These are phyloP conservation scores for Rhizopogon vulgaris DNA, from an alignment of 768 basidiomycete species.

Conservation along the genomic window DNA sequence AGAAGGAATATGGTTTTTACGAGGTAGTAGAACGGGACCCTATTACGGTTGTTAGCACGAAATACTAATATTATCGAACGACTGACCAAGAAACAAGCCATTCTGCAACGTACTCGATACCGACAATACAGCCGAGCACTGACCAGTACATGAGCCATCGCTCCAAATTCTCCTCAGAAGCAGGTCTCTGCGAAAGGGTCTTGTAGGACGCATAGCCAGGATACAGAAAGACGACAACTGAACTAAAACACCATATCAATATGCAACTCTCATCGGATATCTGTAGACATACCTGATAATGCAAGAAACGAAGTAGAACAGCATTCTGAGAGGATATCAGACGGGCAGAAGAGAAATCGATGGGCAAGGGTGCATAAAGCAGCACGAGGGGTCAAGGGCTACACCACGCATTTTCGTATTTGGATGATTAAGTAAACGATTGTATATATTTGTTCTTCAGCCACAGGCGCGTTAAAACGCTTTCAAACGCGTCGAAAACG, in stretches of 20 bases:
- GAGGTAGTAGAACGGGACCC: slow-evolving; percentile 87
- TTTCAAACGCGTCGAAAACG: neutral
- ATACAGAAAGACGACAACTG: slow-evolving; percentile 78
- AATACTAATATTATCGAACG: slow-evolving; percentile 1
- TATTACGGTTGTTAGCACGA: neutral
- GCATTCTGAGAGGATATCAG: slow-evolving; percentile 21
- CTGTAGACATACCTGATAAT: slow-evolving; percentile 30
- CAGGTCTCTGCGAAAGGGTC: slow-evolving; percentile 80
- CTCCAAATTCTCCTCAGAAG: slow-evolving; percentile 79
- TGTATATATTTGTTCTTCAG: slow-evolving; percentile 8
- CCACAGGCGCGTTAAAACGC: slow-evolving; percentile 17
- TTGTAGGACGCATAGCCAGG: slow-evolving; percentile 98
- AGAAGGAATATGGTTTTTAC: slow-evolving; percentile 81
- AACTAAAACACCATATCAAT: slow-evolving; percentile 32
- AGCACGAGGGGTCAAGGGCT: neutral
- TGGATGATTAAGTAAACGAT: slow-evolving; percentile 17
- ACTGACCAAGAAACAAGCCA: slow-evolving; percentile 84
- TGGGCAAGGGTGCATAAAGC: neutral
- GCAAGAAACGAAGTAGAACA: slow-evolving; percentile 37
- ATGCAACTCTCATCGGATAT: slow-evolving; percentile 16
- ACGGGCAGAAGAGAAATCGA: slow-evolving; percentile 1
- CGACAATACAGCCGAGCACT: slow-evolving; percentile 78
- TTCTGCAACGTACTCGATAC: slow-evolving; percentile 77
- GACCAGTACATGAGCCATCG: slow-evolving; percentile 98
- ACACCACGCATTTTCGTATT: neutral